Evolutionary conservation across 768 basidiomycete species (phyloP).

Genomic region (Macrolepiota albuminosa): DNA sequence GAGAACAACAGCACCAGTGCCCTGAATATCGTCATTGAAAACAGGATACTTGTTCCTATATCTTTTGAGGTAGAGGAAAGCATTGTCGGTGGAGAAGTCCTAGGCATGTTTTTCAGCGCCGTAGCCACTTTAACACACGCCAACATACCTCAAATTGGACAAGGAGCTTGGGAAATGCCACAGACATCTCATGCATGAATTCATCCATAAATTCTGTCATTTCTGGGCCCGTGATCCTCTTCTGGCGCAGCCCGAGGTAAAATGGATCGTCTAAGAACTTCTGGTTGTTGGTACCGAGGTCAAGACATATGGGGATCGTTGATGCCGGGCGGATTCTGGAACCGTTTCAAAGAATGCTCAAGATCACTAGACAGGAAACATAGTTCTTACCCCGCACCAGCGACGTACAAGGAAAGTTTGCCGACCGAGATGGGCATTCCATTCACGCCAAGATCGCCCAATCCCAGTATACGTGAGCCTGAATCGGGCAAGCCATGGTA

Average conservation of each 20-base stretch:
- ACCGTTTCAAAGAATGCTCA: not conserved
- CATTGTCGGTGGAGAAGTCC: slow-evolving; percentile 92
- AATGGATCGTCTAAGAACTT: slow-evolving; percentile 78
- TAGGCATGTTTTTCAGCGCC: slow-evolving; percentile 20
- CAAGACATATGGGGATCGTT: slow-evolving; percentile 79
- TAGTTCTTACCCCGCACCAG: slow-evolving; percentile 72
- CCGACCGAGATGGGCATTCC: slow-evolving; percentile 89
- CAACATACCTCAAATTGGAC: slow-evolving; percentile 74
- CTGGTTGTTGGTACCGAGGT: slow-evolving; percentile 87
- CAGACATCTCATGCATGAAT: slow-evolving; percentile 81
- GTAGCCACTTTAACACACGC: not conserved
- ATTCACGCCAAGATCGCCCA: slow-evolving; percentile 81
- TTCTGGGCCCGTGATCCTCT: slow-evolving; percentile 55
- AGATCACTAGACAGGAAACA: not conserved
- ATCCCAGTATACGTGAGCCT: slow-evolving; percentile 85
- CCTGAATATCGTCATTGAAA: slow-evolving; percentile 92
- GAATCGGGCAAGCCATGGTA: slow-evolving; percentile 6
- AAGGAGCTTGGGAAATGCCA: slow-evolving; percentile 73
- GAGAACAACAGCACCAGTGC: slow-evolving; percentile 88
- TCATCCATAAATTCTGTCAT: slow-evolving; percentile 88
- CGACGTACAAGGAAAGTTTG: slow-evolving; percentile 88
- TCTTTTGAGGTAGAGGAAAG: slow-evolving; percentile 77
- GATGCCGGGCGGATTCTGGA: slow-evolving; percentile 69
- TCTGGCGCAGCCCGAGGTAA: slow-evolving; percentile 81
- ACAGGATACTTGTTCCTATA: slow-evolving; percentile 73